Percentiles rank a stretch among this genome's conserved stretches.
Conservation (phyloP, 129 eudicot genomes). For the Flaveria trinervia region DNA sequence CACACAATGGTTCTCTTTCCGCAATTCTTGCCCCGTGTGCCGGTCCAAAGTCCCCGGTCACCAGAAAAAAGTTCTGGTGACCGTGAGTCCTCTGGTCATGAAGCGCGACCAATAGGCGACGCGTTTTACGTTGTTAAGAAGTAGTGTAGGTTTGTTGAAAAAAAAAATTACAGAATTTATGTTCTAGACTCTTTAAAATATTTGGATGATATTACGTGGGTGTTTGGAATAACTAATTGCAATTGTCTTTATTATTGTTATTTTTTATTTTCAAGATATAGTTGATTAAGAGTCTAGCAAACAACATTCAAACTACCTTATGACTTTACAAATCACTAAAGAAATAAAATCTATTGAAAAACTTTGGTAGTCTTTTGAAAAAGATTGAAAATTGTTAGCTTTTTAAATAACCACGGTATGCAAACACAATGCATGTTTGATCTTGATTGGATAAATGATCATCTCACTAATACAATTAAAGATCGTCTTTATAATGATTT, state of each 20-base stretch:
- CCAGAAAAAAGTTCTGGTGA: not conserved
- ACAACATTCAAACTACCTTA: not conserved
- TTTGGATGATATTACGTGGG: not conserved
- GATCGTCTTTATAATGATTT: too few relatives aligned
- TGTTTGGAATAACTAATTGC: not conserved
- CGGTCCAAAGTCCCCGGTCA: slow-evolving; percentile 30
- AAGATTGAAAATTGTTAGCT: too few relatives aligned
- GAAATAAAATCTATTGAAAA: too few relatives aligned
- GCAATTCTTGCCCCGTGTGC: slow-evolving; percentile 65
- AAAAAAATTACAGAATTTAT: too few relatives aligned
- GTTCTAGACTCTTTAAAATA: not conserved
- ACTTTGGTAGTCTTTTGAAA: too few relatives aligned
- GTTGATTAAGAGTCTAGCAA: not conserved
- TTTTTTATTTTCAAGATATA: not conserved
- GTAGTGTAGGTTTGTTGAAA: too few relatives aligned
- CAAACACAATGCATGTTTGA: too few relatives aligned
- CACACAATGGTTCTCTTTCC: slow-evolving; percentile 50
- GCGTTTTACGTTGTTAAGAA: not conserved
- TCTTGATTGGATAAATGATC: too few relatives aligned
- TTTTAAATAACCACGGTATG: too few relatives aligned
- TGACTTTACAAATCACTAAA: not conserved
- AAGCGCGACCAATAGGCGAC: not conserved
- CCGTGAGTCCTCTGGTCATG: not conserved
- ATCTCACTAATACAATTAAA: too few relatives aligned
- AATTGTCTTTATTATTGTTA: not conserved